Evolutionary conservation across 148 eudicot genomes (phyloP), one percentile per base, ranked within the genome.

Genomic region (Persicaria maculosa): DNA sequence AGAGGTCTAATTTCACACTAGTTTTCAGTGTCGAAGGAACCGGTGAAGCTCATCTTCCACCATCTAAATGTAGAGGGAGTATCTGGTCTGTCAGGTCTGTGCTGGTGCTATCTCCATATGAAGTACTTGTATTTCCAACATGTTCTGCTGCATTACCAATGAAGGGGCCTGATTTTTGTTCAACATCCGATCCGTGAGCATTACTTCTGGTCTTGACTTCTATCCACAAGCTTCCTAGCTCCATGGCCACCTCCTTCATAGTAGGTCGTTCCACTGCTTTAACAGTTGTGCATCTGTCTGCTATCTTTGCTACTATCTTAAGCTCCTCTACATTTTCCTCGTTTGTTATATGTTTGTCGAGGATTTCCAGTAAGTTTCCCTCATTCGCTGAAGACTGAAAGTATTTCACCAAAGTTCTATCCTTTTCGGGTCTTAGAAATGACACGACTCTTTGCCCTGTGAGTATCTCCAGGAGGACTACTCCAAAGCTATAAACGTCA

Each of bases 401-500:
- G 71, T 59, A 72, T 11, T 36, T 52, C 6, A 79, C 84, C 31
- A 81, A 61, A 62, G 71, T n/a, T 25, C 67, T 61, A 61, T 61
- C 67, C 17, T 17, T 7, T 44, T 79, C 81, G 5, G 79, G 71
- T 71, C 61, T 76, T 11, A 77, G 81, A 22, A 72, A 68, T 14
- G 81, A 74, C 14, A 79, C 9, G 10, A 74, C 83, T 71, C 78
- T 83, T 40, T 68, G 25, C 16, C 86, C 79, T 2, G 85, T 83
- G 36, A 86, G 50, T 9, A 86, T 83, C 79, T 86, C 82, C 9
- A 78, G 67, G 15, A 86, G 81, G 31, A 79, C 83, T 17, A 84
- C 79, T 9, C 88, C 88, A 69, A 83, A 85, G 74, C 85, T 85
- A 57, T 85, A 85, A 50, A 82, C 86, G 5, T 84, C 86, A 7